Evolutionary conservation across 768 basidiomycete genomes (phyloP), one percentile per base, ranked within the genome.

Genomic region (Glaciozyma martinii): DNA sequence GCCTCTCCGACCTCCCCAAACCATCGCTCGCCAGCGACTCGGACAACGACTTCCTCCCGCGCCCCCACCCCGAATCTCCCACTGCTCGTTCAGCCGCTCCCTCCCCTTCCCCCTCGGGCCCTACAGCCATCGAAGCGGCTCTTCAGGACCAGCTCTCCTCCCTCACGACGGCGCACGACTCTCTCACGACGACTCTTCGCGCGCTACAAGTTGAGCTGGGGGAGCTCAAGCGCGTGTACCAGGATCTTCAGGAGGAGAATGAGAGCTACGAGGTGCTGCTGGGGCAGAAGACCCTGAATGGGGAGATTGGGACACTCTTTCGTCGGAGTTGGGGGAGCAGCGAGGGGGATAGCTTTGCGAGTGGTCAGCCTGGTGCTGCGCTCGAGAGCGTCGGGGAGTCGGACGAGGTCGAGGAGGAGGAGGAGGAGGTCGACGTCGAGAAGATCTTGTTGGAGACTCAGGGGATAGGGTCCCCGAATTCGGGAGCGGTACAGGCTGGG

Each of bases 241-340:
- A 86, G 68, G 84, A 87, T 68, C 76, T 78, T 18, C 67, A 74
- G 77, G 92, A 98, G 76, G 93, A 98, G 72, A 99, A 97, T 76
- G 92, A 95, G 77, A 89, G 89, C 57, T 99, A 91, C 79, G 90
- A 94, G 82, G 89, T 93, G 67, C 81, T 99, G 46, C 78, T 98
- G 30, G 81, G 89, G 66, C 93, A 98, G 78, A 86, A 84, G 79
- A 97, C 95, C 0, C 77, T 98, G 52, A 91, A 82, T 69, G 94
- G 94, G 6, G 87, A 89, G 71, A 62, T 66, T 0, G 46, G 43
- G 12, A 61, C 57, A 1, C 52, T 70, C 27, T 70, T 70, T 54
- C 56, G 65, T 23, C 58, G 62, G 60, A 66, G 63, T 50, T 66
- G 60, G 46, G 29, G 32, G 19, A 66, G 68, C 65, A 47, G 54